phyloP scores from a whole-genome alignment of 768 basidiomycete species.

The Suillus clintonianus region DNA sequence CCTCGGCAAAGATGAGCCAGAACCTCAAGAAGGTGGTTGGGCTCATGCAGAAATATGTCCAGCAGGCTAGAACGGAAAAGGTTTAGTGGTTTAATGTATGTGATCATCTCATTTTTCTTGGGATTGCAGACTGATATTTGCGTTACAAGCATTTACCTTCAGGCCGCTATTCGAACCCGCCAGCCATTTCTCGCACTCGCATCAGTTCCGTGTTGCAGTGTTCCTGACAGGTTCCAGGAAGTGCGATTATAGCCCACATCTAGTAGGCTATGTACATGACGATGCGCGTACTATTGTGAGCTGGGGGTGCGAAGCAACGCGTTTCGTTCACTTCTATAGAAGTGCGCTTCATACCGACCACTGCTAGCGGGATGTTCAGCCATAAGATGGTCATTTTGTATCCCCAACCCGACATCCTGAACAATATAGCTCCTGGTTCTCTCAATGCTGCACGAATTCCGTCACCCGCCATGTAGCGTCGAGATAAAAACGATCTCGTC shows the following conservation, averaged over 20 bases:
- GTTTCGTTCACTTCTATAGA: neutral
- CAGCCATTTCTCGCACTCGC: neutral
- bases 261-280: neutral
- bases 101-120: neutral
- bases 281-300: neutral
- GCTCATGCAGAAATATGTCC: slow-evolving; percentile 68
- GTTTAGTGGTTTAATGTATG: neutral
- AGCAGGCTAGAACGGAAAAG: slow-evolving; percentile 39
- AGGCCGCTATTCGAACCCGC: neutral
- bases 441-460: neutral
- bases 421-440: neutral
- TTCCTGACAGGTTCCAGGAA: neutral
- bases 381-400: neutral
- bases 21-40: slow-evolving; percentile 73
- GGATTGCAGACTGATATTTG: neutral
- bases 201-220: neutral
- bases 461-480: slow-evolving; percentile 87
- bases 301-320: neutral
- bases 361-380: neutral
- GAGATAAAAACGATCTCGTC: slow-evolving; percentile 98
- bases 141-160: neutral
- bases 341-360: neutral
- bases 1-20: slow-evolving; percentile 84
- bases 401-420: neutral
- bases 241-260: neutral